Base-by-base conservation (phyloP, 805 yeast species). In the Ogataea haglerorum region DNA sequence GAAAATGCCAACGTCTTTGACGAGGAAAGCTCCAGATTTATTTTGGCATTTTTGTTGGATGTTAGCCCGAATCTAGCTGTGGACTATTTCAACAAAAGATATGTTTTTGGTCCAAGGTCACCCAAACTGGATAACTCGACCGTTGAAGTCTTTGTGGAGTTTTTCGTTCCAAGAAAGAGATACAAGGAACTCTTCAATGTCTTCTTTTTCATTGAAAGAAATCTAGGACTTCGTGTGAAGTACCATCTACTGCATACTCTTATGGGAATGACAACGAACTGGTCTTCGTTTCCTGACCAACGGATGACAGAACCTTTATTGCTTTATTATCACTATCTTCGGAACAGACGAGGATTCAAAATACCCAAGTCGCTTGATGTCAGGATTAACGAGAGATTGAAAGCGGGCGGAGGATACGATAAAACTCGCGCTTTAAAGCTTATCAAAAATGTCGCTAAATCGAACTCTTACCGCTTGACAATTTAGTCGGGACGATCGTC, bases 31-130 rank as follows among this genome's bases (percentile, higher is more conserved):
- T 28, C 40, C 15, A 43, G 40, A 23, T 10, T 30, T 6, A 25
- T 47, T 9, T 24, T 47, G 6, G 23, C 45, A 8, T 38, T 42
- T 34, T 32, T 44, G n/a, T 5, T 47, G 5, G 36, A 35, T 14
- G 14, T 34, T 2, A 41, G 44, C 19, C 22, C 32, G 3, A 14
- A 36, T 10, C 16, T 17, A 14, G 46, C 46, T 1, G 24, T 34
- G 6, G n/a, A 14, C 6, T 42, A 36, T n/a, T 47, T 47, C 43
- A 37, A 42, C 21, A 9, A n/a, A 16, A 30, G 25, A 26, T 44
- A 43, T 25, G 29, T 10, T 10, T 12, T 8, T 13, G 21, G 17
- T 10, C 2, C 27, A 4, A 8, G 21, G 5, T 1, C 34, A 6
- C 45, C 46, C 16, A 22, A 38, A 7, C 6, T 29, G 6, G 9